Evolutionary conservation across 2,329 filamentous ascomycete species (phyloP), one percentile per base, ranked within the genome.

Genomic region (Phaeophleospora eucalypticola): DNA sequence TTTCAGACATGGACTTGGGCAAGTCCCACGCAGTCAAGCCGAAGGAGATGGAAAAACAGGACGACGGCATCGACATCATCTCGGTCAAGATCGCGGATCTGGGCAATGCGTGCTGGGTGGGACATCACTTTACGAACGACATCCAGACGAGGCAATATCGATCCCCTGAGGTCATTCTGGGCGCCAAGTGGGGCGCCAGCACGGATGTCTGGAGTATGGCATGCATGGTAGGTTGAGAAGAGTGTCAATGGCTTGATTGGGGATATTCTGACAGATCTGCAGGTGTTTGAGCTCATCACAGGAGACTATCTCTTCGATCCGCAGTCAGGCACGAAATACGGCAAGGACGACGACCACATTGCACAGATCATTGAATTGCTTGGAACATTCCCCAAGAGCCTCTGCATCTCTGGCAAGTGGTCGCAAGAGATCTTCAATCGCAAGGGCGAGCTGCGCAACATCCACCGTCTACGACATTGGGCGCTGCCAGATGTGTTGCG

Each of bases 151-250:
- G 93, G 62, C 93, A 98, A 71, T 98, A 98, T 69, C 80, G 93
- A 47, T 97, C 93, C 1, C 93, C 93, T 1, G 93, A 98, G 70
- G 93, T 98, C 46, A 97, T 98, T 51, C 75, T 98, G 16, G 93
- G 93, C 33, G 83, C 89, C 2, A 97, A 97, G 74, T 98, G 93
- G 93, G 93, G 93, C 58, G 93, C 93, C n/a, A 97, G 91, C 66
- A 97, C 93, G 1, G 93, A 98, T 70, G 87, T 97, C 6, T 98
- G 93, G 93, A 97, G 91, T 71, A 98, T 98, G 93, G 90, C 93
- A 49, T 87, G 87, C 58, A 98, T 98, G 93, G 93, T 97, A 78
- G 61, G 82, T 32, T 36, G 35, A 43, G 21, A 19, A 8, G 36
- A 37, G n/a, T 19, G 12, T 6, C 16, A 10, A 19, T 19, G 36